phyloP scores from a whole-genome alignment of 2,329 filamentous ascomycete species.

The Cladophialophora carrionii region DNA sequence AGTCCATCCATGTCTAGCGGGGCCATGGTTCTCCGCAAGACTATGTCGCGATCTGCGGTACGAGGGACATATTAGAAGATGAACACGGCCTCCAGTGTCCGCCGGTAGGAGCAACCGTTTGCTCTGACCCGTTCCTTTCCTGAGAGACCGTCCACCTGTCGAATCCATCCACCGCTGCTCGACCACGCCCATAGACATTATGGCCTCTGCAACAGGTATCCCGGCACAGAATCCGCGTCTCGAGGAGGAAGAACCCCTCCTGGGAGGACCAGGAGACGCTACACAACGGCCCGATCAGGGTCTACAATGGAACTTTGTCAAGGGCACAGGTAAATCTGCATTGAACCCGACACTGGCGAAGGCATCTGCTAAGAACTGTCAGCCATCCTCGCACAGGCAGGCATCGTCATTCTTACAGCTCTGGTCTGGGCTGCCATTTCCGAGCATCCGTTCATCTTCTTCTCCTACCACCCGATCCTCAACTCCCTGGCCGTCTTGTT shows the following conservation, averaged over 20 bases:
- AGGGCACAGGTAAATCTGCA: constrained; percentile 60
- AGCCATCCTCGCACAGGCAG: constrained; percentile 76
- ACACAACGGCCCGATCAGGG: constrained; percentile 67
- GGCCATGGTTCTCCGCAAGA: constrained; percentile 6
- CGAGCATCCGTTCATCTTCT: constrained; percentile 71
- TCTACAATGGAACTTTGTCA: constrained; percentile 71
- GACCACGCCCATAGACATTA: constrained; percentile 42
- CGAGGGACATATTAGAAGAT: not conserved
- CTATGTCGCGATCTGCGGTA: constrained; percentile 6
- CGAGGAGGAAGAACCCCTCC: constrained; percentile 68
- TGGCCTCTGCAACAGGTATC: constrained; percentile 71
- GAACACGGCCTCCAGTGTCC: constrained; percentile 1
- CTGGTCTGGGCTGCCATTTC: constrained; percentile 80
- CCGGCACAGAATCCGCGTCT: constrained; percentile 57
- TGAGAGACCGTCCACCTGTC: not conserved
- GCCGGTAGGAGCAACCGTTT: not conserved
- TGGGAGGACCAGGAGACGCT: constrained; percentile 72
- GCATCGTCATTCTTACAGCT: constrained; percentile 72
- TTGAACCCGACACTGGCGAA: constrained; percentile 67
- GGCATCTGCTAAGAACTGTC: constrained; percentile 63
- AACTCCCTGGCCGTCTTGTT: constrained; percentile 71
- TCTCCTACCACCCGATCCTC: constrained; percentile 77
- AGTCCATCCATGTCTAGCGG: constrained; percentile 17
- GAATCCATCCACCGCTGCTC: not conserved
- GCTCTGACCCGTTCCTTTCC: not conserved